Evolutionary conservation across 371 early-diverging fungal species (phyloP), one percentile per base, ranked within the genome.

Genomic region (Zychaea mexicana): DNA sequence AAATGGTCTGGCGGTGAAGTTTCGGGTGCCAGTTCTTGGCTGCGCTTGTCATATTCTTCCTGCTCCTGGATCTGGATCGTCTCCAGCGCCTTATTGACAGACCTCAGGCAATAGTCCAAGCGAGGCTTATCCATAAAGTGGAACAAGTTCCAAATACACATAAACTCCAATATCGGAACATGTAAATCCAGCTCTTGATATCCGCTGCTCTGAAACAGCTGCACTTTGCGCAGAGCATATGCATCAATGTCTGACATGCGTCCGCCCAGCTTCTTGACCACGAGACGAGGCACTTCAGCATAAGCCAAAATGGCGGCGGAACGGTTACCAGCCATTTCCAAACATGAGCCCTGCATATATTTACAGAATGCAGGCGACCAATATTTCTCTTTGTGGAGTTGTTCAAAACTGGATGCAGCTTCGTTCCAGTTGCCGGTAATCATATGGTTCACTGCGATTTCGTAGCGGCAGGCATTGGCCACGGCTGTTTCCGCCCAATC

Each of bases 361-460:
- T 77, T 66, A 66, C 85, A 88, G 59, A 88, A 84, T 0, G 83
- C 83, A 6, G 73, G 62, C 9, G 87, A 86, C 86, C 88, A 85
- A 46, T 88, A 86, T 22, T 82, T 77, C 52, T 82, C 81, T 15
- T 79, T 66, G 36, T 68, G 76, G 7, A 88, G 62, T 32, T 71
- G 67, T 2, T 79, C 77, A 74, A 88, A 88, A 12, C 69, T 67
- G 0, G 49, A 49, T 2, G 75, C 79, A 21, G 88, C 85, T 36
- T 74, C 74, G 0, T 66, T 62, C 88, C 87, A 88, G 36, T 86
- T 76, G 22, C 82, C 69, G 6, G 77, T 69, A 22, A 88, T 72
- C 58, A 84, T 75, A 59, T 83, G 83, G 42, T 85, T 88, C 38
- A 85, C 57, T 10, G 82, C 86, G 12, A 86, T 69, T 58, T 88